phyloP scores from a whole-genome alignment of 805 yeast species.

The Vanderwaltozyma verrucispora region DNA sequence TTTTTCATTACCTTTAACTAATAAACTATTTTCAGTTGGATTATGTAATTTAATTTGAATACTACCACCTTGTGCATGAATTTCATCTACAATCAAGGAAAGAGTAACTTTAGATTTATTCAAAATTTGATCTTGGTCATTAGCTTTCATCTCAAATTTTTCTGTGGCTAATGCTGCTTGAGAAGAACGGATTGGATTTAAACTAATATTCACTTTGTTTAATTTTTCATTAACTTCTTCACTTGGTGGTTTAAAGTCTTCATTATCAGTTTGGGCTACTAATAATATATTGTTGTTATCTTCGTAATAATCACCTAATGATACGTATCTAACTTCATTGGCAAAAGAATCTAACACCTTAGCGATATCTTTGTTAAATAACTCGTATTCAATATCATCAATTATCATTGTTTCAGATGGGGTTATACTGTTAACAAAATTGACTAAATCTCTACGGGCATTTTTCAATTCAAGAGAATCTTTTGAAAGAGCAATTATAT shows the following conservation, averaged over 20 bases:
- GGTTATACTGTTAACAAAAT: constrained; percentile 57
- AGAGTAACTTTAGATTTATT: constrained; percentile 10
- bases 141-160: constrained; percentile 40
- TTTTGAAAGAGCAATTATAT: constrained; percentile 44
- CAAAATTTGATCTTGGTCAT: constrained; percentile 42
- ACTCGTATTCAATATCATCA: constrained; percentile 49
- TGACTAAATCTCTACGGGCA: constrained; percentile 64
- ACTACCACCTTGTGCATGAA: constrained; percentile 27
- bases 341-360: constrained; percentile 16
- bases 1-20: constrained; percentile 56
- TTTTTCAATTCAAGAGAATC: constrained; percentile 41
- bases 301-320: constrained; percentile 40
- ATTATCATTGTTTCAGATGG: constrained; percentile 54
- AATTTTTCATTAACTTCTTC: constrained; percentile 48
- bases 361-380: constrained; percentile 22
- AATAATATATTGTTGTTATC: constrained; percentile 42
- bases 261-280: constrained; percentile 38
- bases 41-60: constrained; percentile 40
- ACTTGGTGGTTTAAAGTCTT: constrained; percentile 63
- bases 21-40: constrained; percentile 42
- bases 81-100: constrained; percentile 26
- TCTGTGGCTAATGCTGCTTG: constrained; percentile 43
- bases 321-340: constrained; percentile 45
- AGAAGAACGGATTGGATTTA: constrained; percentile 48
- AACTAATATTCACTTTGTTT: constrained; percentile 40